A percentile compares a stretch with the other conserved stretches of the same genome.
Conservation (phyloP, 768 basidiomycete genomes). For the Macrolepiota dolichaula region DNA sequence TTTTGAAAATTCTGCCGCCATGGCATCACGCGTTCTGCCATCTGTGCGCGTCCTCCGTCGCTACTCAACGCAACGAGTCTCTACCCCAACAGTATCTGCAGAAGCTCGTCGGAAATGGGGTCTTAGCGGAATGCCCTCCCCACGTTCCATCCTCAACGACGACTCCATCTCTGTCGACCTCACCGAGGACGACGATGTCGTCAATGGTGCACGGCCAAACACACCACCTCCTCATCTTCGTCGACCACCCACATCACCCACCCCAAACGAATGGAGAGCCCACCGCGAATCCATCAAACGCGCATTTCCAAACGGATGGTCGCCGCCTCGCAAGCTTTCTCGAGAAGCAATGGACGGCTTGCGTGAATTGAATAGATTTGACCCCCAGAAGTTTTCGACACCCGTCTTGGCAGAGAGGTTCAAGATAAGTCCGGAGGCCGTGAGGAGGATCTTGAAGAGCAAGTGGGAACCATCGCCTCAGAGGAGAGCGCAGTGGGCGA, state of each 20-base stretch:
- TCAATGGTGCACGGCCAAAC: slow-evolving; percentile 37
- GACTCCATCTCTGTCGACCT: slow-evolving; percentile 42
- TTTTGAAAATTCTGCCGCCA: slow-evolving; percentile 1
- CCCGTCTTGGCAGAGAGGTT: slow-evolving; percentile 73
- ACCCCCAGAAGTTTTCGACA: slow-evolving; percentile 63
- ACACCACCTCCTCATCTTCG: slow-evolving; percentile 35
- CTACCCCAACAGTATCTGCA: slow-evolving; percentile 7
- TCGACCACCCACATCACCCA: slow-evolving; percentile 34
- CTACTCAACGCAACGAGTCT: slow-evolving; percentile 16
- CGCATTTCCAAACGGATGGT: slow-evolving; percentile 67
- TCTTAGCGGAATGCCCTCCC: slow-evolving; percentile 32
- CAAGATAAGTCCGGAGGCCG: slow-evolving; percentile 77
- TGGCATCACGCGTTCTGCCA: background rate
- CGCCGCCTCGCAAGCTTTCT: slow-evolving; percentile 75
- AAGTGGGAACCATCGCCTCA: slow-evolving; percentile 63
- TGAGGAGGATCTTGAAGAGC: slow-evolving; percentile 75
- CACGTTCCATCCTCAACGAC: slow-evolving; percentile 47
- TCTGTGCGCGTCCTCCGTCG: background rate
- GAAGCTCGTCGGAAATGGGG: slow-evolving; percentile 33
- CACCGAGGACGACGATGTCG: slow-evolving; percentile 48
- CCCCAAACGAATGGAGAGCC: slow-evolving; percentile 44
- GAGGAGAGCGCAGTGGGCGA: slow-evolving; percentile 44
- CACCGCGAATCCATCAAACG: slow-evolving; percentile 52
- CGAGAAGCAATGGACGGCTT: slow-evolving; percentile 83
- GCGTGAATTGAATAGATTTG: slow-evolving; percentile 58